Conservation (phyloP, 306 rosid genomes). For the Nissolia schottii region DNA sequence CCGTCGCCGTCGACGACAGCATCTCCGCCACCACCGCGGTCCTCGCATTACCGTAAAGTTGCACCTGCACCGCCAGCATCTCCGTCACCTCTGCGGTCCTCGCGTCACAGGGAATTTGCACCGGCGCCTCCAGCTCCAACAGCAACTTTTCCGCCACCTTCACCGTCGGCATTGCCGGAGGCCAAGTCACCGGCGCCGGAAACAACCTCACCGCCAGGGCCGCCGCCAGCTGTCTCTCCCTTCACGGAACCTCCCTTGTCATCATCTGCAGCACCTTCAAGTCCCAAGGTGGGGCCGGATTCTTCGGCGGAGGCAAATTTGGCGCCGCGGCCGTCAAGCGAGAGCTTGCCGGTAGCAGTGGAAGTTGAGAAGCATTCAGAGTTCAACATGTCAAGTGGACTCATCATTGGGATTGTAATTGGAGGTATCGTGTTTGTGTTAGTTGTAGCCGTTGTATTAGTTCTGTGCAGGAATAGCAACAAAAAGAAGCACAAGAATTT, state of each 20-base stretch:
- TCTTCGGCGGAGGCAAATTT: background rate
- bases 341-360: constrained; percentile 30
- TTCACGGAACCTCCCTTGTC: background rate
- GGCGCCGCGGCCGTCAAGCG: background rate
- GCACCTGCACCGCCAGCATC: background rate
- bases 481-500: constrained; percentile 5
- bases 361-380: constrained; percentile 17
- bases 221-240: background rate
- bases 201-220: background rate
- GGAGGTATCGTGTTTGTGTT: constrained; percentile 19
- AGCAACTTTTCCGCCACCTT: background rate
- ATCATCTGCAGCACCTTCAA: background rate
- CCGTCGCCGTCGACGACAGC: background rate
- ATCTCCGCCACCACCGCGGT: background rate
- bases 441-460: constrained; percentile 7
- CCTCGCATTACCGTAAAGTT: background rate
- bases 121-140: constrained; percentile 7
- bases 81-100: background rate
- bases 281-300: background rate
- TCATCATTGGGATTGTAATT: constrained; percentile 24
- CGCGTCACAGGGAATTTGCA: background rate
- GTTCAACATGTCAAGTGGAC: constrained; percentile 13
- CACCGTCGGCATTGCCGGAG: background rate
- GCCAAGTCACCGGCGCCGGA: background rate
- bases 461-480: constrained; percentile 23